Evolutionary conservation across 306 rosid genomes (phyloP).

Genomic region (Medicago ruthenica): DNA sequence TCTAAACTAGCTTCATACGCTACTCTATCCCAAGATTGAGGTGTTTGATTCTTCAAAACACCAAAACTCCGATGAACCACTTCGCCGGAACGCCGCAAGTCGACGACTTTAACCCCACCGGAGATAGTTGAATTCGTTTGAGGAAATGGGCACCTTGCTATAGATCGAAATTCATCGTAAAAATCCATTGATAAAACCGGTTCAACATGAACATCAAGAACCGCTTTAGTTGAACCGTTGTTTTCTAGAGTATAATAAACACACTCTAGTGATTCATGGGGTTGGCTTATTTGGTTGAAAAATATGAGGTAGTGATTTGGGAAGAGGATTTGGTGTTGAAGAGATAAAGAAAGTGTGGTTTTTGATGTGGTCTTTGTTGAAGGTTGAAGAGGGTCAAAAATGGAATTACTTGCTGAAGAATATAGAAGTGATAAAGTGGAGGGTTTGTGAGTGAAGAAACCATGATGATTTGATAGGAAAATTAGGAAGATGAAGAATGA

Average conservation of each 20-base stretch:
- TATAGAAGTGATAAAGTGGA: conserved; percentile 65
- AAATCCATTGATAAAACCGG: conserved; percentile 64
- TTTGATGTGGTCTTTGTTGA: conserved; percentile 38
- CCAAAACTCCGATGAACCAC: conserved; percentile 44
- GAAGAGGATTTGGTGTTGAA: conserved; percentile 69
- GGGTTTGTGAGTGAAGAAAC: conserved; percentile 51
- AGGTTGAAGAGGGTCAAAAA: conserved; percentile 50
- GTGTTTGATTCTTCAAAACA: conserved; percentile 44
- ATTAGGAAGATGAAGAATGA: conserved; percentile 62
- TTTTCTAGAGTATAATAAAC: conserved; percentile 53
- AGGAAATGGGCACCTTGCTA: conserved; percentile 77
- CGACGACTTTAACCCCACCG: conserved; percentile 40
- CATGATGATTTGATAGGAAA: conserved; percentile 53
- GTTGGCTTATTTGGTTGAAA: conserved; percentile 27
- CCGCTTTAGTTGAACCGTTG: conserved; percentile 33
- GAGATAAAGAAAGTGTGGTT: conserved; percentile 26
- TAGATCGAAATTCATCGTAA: conserved; percentile 68
- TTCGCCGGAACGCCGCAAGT: conserved; percentile 59
- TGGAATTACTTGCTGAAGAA: conserved; percentile 60
- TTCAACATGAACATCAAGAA: conserved; percentile 31
- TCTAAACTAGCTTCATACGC: conserved; percentile 85
- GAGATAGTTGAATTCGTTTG: conserved; percentile 49
- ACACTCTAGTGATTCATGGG: conserved; percentile 54
- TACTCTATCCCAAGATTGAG: conserved; percentile 65
- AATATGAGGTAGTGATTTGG: conserved; percentile 74